Evolutionary conservation across 176 grass and related monocot genomes (phyloP).

Genomic region (Juncus effusus): DNA sequence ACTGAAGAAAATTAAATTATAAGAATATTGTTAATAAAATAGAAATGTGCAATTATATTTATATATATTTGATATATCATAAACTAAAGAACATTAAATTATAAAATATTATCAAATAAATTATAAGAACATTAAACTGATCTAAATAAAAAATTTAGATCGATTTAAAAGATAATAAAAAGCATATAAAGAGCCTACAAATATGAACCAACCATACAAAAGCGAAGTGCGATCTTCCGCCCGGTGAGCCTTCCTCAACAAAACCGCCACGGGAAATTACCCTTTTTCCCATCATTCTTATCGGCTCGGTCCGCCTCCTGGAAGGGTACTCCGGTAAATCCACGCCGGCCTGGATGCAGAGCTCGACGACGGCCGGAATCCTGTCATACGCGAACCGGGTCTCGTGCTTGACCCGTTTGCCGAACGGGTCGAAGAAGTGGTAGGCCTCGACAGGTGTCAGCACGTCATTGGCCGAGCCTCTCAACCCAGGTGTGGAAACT

Average conservation of each 20-base stretch:
- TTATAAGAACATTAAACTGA: no score
- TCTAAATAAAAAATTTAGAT: no score
- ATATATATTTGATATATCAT: no score
- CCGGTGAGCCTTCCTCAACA: slow-evolving; percentile 49
- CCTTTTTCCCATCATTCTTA: slow-evolving; percentile 88
- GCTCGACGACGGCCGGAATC: slow-evolving; percentile 83
- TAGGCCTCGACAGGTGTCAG: slow-evolving; percentile 85
- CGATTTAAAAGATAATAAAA: no score
- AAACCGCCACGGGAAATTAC: slow-evolving; percentile 57
- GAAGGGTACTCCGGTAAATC: slow-evolving; percentile 77
- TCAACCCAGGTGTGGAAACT: slow-evolving; percentile 79
- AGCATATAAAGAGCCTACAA: not conserved
- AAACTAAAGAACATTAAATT: no score
- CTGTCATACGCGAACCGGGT: slow-evolving; percentile 74
- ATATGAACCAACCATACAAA: slow-evolving; percentile 27
- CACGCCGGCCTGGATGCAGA: slow-evolving; percentile 87
- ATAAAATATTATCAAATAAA: no score
- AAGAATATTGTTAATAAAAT: no score
- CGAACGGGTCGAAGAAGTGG: slow-evolving; percentile 89
- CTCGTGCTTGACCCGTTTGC: slow-evolving; percentile 77
- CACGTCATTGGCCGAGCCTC: slow-evolving; percentile 69
- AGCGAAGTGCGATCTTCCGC: slow-evolving; percentile 59
- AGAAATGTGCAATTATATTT: no score
- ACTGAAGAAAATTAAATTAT: no score
- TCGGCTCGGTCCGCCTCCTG: slow-evolving; percentile 56